Conservation (phyloP, 1,284 basidiomycete genomes). For the Afroboletus lepidellus region DNA sequence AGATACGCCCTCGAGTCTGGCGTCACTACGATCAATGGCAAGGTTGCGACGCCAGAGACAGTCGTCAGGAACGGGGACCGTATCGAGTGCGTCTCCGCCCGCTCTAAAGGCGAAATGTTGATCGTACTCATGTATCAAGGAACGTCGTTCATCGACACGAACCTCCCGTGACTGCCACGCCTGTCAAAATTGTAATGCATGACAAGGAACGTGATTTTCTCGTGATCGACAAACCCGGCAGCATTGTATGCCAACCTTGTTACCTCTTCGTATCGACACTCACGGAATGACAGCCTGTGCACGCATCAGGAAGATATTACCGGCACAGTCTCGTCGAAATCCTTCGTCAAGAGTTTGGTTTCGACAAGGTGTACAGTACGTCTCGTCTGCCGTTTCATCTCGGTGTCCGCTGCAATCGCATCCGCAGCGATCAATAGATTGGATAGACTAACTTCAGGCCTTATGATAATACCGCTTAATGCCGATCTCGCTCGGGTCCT, state of each 20-base stretch:
- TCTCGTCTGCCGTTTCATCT: constrained; percentile 17
- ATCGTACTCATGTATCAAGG: constrained; percentile 40
- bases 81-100: constrained; percentile 68
- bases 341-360: constrained; percentile 81
- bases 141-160: constrained; percentile 96
- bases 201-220: constrained; percentile 82
- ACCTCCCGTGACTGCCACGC: constrained; percentile 88
- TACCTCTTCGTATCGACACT: background rate
- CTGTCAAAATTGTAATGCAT: constrained; percentile 77
- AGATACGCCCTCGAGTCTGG: constrained; percentile 92
- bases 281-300: constrained; percentile 64
- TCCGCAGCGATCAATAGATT: constrained; percentile 86
- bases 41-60: constrained; percentile 75
- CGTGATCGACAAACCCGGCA: constrained; percentile 93
- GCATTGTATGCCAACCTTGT: constrained; percentile 57
- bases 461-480: constrained; percentile 92
- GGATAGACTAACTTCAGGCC: constrained; percentile 91
- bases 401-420: constrained; percentile 1
- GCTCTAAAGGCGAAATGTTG: background rate
- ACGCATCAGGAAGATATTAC: constrained; percentile 86
- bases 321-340: constrained; percentile 89
- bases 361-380: constrained; percentile 82
- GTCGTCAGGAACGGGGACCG: constrained; percentile 87
- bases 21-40: constrained; percentile 91
- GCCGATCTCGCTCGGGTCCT: constrained; percentile 70